phyloP scores from a whole-genome alignment of 495 filamentous ascomycete genomes.

The Hypomontagnella monticulosa region DNA sequence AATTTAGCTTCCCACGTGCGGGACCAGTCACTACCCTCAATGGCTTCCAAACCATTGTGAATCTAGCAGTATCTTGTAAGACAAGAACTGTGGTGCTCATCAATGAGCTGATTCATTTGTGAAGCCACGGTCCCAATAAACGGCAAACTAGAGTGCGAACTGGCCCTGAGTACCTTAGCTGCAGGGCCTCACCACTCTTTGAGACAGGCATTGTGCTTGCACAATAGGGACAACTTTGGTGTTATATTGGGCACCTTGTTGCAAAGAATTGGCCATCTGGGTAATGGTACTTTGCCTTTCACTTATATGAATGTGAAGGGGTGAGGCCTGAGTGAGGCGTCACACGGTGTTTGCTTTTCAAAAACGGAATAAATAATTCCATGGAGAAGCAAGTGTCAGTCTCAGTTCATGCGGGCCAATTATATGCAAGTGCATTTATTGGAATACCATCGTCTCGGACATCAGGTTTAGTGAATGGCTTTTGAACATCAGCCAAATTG shows the following conservation, averaged over 20 bases:
- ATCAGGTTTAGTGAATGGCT: slow-evolving; percentile 14
- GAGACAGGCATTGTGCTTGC: too few species aligned
- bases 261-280: not conserved
- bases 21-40: slow-evolving; percentile 1
- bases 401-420: slow-evolving; percentile 7
- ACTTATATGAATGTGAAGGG: not conserved
- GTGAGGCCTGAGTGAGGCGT: slow-evolving; percentile 1
- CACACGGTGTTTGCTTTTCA: not conserved
- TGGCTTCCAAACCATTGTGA: not conserved
- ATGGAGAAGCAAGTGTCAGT: slow-evolving; percentile 4
- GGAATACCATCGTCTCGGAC: not conserved
- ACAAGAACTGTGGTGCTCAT: slow-evolving; percentile 8
- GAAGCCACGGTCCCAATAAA: slow-evolving; percentile 1
- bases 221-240: too few species aligned
- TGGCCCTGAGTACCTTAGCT: slow-evolving; percentile 1
- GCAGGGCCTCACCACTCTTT: too few species aligned
- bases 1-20: slow-evolving; percentile 14
- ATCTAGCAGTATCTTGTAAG: slow-evolving; percentile 18
- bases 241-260: too few species aligned
- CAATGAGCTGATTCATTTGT: slow-evolving; percentile 1
- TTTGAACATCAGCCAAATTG: slow-evolving; percentile 3
- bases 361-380: not conserved
- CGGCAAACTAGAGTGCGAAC: not conserved
- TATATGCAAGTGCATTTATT: slow-evolving; percentile 24
- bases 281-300: not conserved